Percentiles rank a stretch among this genome's conserved stretches.
These are phyloP conservation scores for Neofusicoccum cordaticola DNA, from an alignment of 2,329 filamentous ascomycete species.

Conservation along the genomic window DNA sequence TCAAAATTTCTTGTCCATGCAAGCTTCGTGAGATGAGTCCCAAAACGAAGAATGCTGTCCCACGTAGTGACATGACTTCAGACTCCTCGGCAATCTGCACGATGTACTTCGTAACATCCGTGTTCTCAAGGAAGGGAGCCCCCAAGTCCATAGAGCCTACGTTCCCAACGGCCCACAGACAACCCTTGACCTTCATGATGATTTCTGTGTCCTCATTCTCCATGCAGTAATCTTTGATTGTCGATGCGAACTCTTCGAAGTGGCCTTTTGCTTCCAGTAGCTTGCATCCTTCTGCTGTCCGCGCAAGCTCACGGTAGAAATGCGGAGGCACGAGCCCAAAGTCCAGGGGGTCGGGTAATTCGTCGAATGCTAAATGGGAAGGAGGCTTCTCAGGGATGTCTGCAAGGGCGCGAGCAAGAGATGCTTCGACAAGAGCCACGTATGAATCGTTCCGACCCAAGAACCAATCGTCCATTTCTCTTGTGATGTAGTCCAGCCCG, in stretches of 20 bases:
- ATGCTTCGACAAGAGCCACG: constrained; percentile 91
- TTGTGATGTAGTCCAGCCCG: constrained; percentile 95
- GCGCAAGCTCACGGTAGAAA: constrained; percentile 92
- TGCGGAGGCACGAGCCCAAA: constrained; percentile 78
- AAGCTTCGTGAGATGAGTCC: constrained; percentile 88
- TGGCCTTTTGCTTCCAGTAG: constrained; percentile 90
- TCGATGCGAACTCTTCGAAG: constrained; percentile 88
- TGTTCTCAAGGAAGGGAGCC: constrained; percentile 86
- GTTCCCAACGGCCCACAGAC: constrained; percentile 95
- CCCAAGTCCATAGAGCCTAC: constrained; percentile 98
- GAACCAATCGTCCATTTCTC: constrained; percentile 99
- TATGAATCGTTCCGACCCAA: constrained; percentile 96
- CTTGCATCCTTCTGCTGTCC: constrained; percentile 88
- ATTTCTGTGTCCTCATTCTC: constrained; percentile 81
- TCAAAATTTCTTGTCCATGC: constrained; percentile 87
- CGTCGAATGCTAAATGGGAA: constrained; percentile 39
- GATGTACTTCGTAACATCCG: constrained; percentile 82
- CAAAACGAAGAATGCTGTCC: constrained; percentile 94
- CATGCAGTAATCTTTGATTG: constrained; percentile 83
- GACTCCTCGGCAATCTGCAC: constrained; percentile 84
- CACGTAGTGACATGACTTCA: constrained; percentile 86
- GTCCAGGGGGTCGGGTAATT: constrained; percentile 47
- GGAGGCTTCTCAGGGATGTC: constrained; percentile 57
- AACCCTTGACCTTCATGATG: constrained; percentile 92
- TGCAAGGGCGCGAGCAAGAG: constrained; percentile 80